A percentile compares a stretch with the other conserved stretches of the same genome.
Evolutionary conservation across 2,329 filamentous ascomycete species (phyloP).

Genomic region (Ascochyta viciae-villosae): DNA sequence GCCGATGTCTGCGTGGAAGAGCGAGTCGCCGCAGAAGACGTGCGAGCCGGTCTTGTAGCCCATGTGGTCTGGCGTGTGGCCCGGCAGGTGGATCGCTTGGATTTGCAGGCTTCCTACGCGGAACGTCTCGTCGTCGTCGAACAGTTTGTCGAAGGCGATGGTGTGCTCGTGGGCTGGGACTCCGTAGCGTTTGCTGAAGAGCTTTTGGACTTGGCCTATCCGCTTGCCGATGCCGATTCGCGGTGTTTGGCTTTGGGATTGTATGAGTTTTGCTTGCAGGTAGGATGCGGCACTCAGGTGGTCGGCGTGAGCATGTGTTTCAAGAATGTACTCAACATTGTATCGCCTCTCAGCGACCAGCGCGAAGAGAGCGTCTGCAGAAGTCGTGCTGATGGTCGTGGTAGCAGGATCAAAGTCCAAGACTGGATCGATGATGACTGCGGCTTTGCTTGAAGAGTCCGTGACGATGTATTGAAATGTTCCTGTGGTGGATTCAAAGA

Average conservation of each 20-base stretch:
- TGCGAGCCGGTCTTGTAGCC: constrained; percentile 63
- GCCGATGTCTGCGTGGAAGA: constrained; percentile 46
- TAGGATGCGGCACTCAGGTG: constrained; percentile 67
- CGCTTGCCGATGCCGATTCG: constrained; percentile 63
- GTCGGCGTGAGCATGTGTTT: constrained; percentile 69
- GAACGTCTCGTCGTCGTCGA: constrained; percentile 63
- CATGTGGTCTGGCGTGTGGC: constrained; percentile 67
- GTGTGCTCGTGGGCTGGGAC: constrained; percentile 54
- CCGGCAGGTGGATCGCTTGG: constrained; percentile 63
- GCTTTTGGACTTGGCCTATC: constrained; percentile 59
- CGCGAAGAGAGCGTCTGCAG: constrained; percentile 61
- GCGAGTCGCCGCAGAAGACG: constrained; percentile 47
- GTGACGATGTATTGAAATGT: constrained; percentile 69
- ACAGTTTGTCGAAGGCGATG: constrained; percentile 60
- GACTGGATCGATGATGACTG: constrained; percentile 69
- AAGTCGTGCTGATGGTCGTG: constrained; percentile 55
- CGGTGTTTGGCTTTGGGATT: constrained; percentile 45
- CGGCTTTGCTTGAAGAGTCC: constrained; percentile 57
- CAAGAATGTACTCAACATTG: constrained; percentile 61
- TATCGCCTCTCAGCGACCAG: constrained; percentile 57
- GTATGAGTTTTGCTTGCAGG: constrained; percentile 55
- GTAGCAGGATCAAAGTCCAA: constrained; percentile 62
- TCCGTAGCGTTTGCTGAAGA: constrained; percentile 60
- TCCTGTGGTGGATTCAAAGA: constrained; percentile 53
- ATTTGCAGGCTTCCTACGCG: constrained; percentile 57